Percentiles rank a stretch among this genome's conserved stretches.
Conservation (phyloP, 208 protist genomes). For the Leishmania martiniquensis region DNA sequence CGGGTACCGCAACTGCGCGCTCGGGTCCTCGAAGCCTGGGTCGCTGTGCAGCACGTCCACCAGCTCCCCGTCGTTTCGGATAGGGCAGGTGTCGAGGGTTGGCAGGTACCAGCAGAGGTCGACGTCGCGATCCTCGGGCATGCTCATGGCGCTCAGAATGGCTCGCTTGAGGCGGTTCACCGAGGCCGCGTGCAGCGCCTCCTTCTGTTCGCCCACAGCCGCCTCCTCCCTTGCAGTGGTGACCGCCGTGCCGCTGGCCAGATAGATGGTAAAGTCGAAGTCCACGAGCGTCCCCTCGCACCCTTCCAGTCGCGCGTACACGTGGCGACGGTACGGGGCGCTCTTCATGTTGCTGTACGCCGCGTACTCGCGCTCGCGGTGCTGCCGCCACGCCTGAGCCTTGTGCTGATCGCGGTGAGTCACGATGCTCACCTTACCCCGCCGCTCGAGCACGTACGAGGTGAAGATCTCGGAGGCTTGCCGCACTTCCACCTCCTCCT, state of each 20-base stretch:
- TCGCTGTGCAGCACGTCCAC: conserved; percentile 78
- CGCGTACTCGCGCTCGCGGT: conserved; percentile 83
- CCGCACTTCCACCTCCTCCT: conserved; percentile 69
- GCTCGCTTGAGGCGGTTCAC: conserved; percentile 52
- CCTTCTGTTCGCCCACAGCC: neutral
- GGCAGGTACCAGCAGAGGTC: conserved; percentile 89
- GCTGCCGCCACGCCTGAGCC: conserved; percentile 63
- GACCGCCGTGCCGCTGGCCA: conserved; percentile 16
- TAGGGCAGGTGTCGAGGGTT: conserved; percentile 81
- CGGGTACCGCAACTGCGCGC: conserved; percentile 62
- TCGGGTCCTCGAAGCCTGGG: conserved; percentile 82
- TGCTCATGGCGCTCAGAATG: conserved; percentile 47
- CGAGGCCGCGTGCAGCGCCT: conserved; percentile 13
- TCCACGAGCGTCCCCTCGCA: conserved; percentile 86
- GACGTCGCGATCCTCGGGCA: conserved; percentile 69
- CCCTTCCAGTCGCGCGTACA: conserved; percentile 84
- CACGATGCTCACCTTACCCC: conserved; percentile 53
- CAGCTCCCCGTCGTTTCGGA: conserved; percentile 79
- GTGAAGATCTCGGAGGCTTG: conserved; percentile 83
- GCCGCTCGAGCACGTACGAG: conserved; percentile 84
- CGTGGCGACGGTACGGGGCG: conserved; percentile 76
- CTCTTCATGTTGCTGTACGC: conserved; percentile 48
- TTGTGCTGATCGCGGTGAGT: conserved; percentile 65
- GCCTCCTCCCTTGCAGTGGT: neutral
- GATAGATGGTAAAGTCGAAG: conserved; percentile 83